Evolutionary conservation across 306 rosid genomes (phyloP).

Genomic region (Citrullus amarus): DNA sequence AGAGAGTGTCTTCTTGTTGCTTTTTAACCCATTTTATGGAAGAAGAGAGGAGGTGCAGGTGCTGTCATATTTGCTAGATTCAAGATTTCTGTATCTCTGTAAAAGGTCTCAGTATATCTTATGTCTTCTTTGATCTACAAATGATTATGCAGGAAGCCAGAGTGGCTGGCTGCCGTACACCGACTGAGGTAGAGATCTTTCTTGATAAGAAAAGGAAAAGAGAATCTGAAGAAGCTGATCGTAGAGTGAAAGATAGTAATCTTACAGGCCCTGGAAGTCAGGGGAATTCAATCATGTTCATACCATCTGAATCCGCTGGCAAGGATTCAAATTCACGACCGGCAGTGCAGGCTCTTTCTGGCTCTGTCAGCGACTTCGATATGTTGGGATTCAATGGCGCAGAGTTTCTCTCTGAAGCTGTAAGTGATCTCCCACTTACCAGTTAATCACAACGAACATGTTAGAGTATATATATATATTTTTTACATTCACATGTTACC

Average conservation of each 20-base stretch:
- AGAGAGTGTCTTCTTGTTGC: background rate
- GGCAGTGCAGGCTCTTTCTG: conserved; percentile 43
- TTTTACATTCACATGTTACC: background rate
- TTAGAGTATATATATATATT: background rate
- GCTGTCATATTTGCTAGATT: background rate
- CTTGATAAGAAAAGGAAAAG: conserved; percentile 44
- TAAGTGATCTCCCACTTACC: conserved; percentile 21
- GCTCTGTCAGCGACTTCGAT: conserved; percentile 48
- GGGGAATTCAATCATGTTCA: conserved; percentile 45
- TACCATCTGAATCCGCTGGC: conserved; percentile 41
- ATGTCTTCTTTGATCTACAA: background rate
- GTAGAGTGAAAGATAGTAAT: conserved; percentile 43
- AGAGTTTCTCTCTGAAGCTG: conserved; percentile 77
- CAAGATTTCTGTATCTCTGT: background rate
- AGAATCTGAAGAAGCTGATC: conserved; percentile 55
- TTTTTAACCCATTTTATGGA: background rate
- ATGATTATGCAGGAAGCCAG: conserved; percentile 51
- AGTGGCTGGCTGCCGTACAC: conserved; percentile 65
- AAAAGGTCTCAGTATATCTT: background rate
- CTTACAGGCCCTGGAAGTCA: conserved; percentile 57
- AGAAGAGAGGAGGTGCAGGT: background rate
- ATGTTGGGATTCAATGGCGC: conserved; percentile 48
- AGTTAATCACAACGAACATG: background rate
- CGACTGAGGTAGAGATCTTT: conserved; percentile 64
- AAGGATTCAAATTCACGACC: conserved; percentile 56